Evolutionary conservation across 352 stramenopile species (phyloP).

Genomic region (Phytophthora nicotianae): DNA sequence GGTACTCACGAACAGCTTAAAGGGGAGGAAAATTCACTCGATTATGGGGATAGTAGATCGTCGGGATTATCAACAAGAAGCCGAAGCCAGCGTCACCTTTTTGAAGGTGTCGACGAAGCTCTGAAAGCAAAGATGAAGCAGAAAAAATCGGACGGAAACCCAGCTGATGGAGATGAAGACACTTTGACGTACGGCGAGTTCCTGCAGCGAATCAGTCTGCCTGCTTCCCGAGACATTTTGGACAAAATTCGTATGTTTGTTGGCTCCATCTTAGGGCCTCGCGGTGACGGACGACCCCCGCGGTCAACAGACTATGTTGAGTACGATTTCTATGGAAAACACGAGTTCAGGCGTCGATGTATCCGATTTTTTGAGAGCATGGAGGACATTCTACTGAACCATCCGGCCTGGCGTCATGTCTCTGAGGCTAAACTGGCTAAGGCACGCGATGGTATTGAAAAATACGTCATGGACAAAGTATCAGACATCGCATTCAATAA

Average conservation of each 20-base stretch:
- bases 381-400: conserved; percentile 57
- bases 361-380: conserved; percentile 78
- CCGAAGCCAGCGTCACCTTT: conserved; percentile 62
- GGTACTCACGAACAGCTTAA: not conserved
- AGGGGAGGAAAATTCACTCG: conserved; percentile 14
- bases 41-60: conserved; percentile 10
- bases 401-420: conserved; percentile 68
- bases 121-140: conserved; percentile 32
- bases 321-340: conserved; percentile 81
- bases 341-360: conserved; percentile 72
- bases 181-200: conserved; percentile 80
- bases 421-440: conserved; percentile 66
- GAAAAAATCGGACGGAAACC: conserved; percentile 23
- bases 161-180: conserved; percentile 38
- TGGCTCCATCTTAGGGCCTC: conserved; percentile 75
- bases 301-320: conserved; percentile 74
- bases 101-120: conserved; percentile 58
- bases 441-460: conserved; percentile 88
- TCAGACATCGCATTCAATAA: conserved; percentile 80
- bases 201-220: conserved; percentile 72
- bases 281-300: conserved; percentile 71
- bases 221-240: conserved; percentile 72
- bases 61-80: conserved; percentile 28
- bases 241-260: conserved; percentile 81
- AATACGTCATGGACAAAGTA: conserved; percentile 93